Evolutionary conservation across 179 eudicot species (phyloP), one percentile per base, ranked within the genome.

Genomic region (Corrigiola litoralis): DNA sequence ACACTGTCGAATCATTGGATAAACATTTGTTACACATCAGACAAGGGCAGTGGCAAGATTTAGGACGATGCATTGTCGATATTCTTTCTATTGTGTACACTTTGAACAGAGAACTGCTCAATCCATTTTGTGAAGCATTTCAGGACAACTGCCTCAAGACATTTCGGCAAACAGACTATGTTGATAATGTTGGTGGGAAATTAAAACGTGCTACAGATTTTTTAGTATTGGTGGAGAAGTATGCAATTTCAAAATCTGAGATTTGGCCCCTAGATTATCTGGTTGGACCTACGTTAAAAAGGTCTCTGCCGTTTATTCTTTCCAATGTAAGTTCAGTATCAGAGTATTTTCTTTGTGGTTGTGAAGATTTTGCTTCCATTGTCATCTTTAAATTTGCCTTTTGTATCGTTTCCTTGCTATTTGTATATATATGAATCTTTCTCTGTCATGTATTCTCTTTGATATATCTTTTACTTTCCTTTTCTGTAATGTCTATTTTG

Each of bases 221-320:
- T 74, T 40, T 94, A 44, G 68, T 69, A 57, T 51, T 86, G 62
- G 63, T 88, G 55, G 90, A 80, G 65, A 70, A 79, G 58, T 77
- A 83, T 74, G 80, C 89, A 45, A 70, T 78, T 66, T 71, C 49
- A 70, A 79, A 74, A 82, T 85, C 87, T 73, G 90, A 90, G 70
- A 64, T 68, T 33, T 94, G 99, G 99, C 95, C 97, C 37, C 72
- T 91, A 67, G 72, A 74, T 47, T 50, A 77, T 68, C 55, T 94
- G 60, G 85, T 91, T 59, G 96, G 97, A 40, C 97, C 99, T 38
- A 70, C 79, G 78, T 47, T 90, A 80, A 78, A 75, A 46, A 82
- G 82, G 66, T 74, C 81, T 64, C 81, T 90, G 70, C 81, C 87
- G 20, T 42, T 85, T 16, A 77, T 88, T 61, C 70, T 76, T 37